Base-by-base conservation (phyloP, 2,329 filamentous ascomycete genomes). In the Sarocladiaceae sp. region DNA sequence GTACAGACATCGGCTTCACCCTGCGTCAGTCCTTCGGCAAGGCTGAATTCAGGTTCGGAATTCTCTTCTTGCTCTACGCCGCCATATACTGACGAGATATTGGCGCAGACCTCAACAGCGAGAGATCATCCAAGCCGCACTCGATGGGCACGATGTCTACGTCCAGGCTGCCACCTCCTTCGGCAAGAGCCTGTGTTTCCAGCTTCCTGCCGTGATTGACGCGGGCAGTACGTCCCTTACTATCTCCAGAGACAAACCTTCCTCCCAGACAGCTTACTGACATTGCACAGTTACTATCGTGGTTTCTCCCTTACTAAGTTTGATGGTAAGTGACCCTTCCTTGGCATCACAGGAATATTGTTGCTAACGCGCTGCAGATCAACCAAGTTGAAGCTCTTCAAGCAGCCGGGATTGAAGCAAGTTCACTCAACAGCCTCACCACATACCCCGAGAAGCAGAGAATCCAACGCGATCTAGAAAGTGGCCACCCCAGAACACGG, bases 131-230 rank as follows among this genome's bases (percentile, higher is more conserved):
- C 77, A 80, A 53, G 88, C 90, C 7, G 88, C 89, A 2, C 76
- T 97, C 8, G 82, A 87, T 52, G 87, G 90, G 15, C 79, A 92
- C 56, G 93, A 97, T 84, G 87, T 97, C 39, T 97, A 96, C 64
- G 80, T 97, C 1, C 93, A 97, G 69, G 93, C 93, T 44, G 88
- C 88, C 52, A 92, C 88, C 3, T 90, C 87, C 10, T 97, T 97
- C 66, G 93, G 92, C 37, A 97, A 97, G 69, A 95, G 90, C 63
- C 69, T 97, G 51, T 97, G 93, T 71, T 97, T 93, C 65, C 92
- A 97, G 66, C 77, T 97, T 1, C 92, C 92, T 8, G 92, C 92
- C 22, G 84, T 97, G 28, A 85, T 96, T 53, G 87, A 93, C 62
- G 83, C 86, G 66, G 93, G 93, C 58, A 90, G 88, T 91, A 72